phyloP scores from a whole-genome alignment of 345 rosid genomes.

The Aurinia saxatilis region DNA sequence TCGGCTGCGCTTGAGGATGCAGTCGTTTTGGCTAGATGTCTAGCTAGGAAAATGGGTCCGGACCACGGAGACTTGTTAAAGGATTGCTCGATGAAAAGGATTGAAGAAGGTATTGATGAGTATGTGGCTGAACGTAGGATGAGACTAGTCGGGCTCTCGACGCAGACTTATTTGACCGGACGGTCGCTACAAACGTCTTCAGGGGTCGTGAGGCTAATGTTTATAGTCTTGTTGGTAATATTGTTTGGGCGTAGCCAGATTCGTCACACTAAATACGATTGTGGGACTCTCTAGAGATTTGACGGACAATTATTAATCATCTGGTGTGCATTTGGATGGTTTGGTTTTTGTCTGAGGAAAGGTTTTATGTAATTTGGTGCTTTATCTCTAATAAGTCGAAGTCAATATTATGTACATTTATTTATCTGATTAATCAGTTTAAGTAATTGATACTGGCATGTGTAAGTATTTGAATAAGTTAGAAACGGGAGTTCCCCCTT shows the following conservation, averaged over 20 bases:
- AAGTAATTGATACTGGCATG: too few relatives aligned
- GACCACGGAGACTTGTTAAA: conserved; percentile 1
- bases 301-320: neutral
- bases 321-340: too few relatives aligned
- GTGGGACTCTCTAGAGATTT: conserved; percentile 23
- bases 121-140: conserved; percentile 25
- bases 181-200: conserved; percentile 18
- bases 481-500: too few relatives aligned
- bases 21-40: conserved; percentile 42
- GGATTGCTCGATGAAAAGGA: neutral
- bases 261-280: conserved; percentile 25
- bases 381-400: too few relatives aligned
- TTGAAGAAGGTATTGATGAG: conserved; percentile 32
- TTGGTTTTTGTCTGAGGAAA: neutral
- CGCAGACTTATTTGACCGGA: conserved; percentile 30
- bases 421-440: too few relatives aligned
- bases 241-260: conserved; percentile 23
- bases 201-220: conserved; percentile 9
- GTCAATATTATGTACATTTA: too few relatives aligned
- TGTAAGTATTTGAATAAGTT: too few relatives aligned
- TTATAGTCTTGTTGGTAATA: conserved; percentile 21
- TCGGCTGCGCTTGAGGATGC: conserved; percentile 46
- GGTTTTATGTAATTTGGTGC: too few relatives aligned
- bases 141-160: conserved; percentile 25
- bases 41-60: conserved; percentile 25